These are phyloP conservation scores for Chaetomidium leptoderma DNA, from an alignment of 495 filamentous ascomycete species.

Conservation along the genomic window DNA sequence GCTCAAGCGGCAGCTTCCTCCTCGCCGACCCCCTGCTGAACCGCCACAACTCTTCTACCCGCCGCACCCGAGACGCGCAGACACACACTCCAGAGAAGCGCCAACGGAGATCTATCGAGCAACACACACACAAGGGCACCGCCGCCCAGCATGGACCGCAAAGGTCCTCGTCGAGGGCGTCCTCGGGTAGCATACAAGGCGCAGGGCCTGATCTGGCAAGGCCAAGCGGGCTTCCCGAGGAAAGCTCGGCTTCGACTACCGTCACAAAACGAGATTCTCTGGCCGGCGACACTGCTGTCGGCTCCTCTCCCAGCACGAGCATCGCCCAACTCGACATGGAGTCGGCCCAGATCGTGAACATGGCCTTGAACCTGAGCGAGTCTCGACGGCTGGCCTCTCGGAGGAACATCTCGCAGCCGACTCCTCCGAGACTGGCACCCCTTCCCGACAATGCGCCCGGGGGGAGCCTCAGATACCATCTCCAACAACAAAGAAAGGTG, in stretches of 20 bases:
- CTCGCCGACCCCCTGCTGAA: slow-evolving; percentile 37
- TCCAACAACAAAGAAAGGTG: slow-evolving; percentile 58
- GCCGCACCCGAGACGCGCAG: not conserved
- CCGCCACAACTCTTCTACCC: slow-evolving; percentile 1
- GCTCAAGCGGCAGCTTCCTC: slow-evolving; percentile 44
- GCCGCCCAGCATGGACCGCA: slow-evolving; percentile 12
- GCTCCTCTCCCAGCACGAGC: slow-evolving; percentile 21
- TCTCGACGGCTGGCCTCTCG: slow-evolving; percentile 62
- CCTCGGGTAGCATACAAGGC: slow-evolving; percentile 2
- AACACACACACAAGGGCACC: not conserved
- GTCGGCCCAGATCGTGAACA: slow-evolving; percentile 80
- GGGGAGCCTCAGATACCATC: slow-evolving; percentile 58
- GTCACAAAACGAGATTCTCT: slow-evolving; percentile 21
- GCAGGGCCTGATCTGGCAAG: not conserved
- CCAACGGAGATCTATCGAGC: slow-evolving; percentile 20
- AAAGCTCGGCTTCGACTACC: slow-evolving; percentile 13
- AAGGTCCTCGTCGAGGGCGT: slow-evolving; percentile 2
- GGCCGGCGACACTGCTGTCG: slow-evolving; percentile 22
- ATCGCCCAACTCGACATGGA: slow-evolving; percentile 57
- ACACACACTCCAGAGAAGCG: slow-evolving; percentile 15
- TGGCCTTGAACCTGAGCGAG: slow-evolving; percentile 84
- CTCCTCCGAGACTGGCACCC: slow-evolving; percentile 45
- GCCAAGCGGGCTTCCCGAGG: slow-evolving; percentile 4
- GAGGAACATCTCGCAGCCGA: slow-evolving; percentile 48
- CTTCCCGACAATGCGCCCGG: slow-evolving; percentile 43